phyloP scores from a whole-genome alignment of 1,284 basidiomycete species.

The Cutaneotrichosporon mucoides region DNA sequence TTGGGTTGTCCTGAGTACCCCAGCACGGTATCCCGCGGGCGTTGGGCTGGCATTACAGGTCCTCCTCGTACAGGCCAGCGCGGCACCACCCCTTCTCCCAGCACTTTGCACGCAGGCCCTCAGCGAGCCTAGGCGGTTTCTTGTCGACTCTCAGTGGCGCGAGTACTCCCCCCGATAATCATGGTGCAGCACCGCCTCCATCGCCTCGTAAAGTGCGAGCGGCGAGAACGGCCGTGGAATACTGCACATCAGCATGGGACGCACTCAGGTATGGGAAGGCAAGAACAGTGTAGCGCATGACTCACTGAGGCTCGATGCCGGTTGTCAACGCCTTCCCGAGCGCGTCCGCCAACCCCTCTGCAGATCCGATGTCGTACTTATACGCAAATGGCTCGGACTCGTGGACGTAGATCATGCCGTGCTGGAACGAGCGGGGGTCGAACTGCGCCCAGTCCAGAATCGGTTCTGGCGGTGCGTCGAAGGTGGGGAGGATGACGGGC shows the following conservation, averaged over 20 bases:
- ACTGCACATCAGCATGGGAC: neutral
- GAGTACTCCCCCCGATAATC: neutral
- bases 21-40: too few species aligned
- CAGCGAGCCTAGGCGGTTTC: neutral
- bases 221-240: neutral
- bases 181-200: neutral
- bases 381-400: neutral
- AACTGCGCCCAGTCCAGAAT: neutral
- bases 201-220: neutral
- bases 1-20: too few species aligned
- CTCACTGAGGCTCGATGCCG: neutral
- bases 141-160: neutral
- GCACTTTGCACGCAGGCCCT: neutral
- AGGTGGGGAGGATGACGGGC: neutral
- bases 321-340: neutral
- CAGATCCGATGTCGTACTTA: neutral
- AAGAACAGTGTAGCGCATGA: too few species aligned
- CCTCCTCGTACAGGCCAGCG: neutral
- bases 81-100: neutral
- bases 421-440: neutral
- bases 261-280: too few species aligned
- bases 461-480: neutral
- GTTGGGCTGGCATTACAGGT: neutral
- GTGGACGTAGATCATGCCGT: neutral
- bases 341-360: neutral